These are phyloP conservation scores for Hermanozyma aechmeae DNA, from an alignment of 805 yeast species.

Conservation along the genomic window DNA sequence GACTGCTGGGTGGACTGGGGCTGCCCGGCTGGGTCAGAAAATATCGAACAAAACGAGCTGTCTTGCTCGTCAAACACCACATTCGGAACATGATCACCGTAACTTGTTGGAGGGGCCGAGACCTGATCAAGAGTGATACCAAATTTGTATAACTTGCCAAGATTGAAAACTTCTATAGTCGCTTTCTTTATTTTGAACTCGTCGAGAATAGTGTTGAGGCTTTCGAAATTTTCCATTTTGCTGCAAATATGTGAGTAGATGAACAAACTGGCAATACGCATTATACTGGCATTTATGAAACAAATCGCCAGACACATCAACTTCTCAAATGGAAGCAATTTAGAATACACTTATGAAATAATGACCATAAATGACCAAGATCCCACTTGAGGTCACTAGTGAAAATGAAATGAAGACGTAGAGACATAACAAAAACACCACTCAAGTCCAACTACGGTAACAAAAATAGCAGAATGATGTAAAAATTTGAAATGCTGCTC, in stretches of 20 bases:
- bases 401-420: not conserved
- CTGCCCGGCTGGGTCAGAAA: constrained; percentile 1
- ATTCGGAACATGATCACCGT: not conserved
- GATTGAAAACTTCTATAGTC: constrained; percentile 8
- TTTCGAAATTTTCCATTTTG: constrained; percentile 14
- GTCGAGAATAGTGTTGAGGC: constrained; percentile 10
- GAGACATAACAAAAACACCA: not conserved
- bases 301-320: not conserved
- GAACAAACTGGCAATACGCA: not conserved
- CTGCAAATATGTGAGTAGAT: not conserved
- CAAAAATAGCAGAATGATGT: too few species aligned
- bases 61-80: constrained; percentile 6
- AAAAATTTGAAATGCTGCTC: too few species aligned
- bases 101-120: not conserved
- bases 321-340: constrained; percentile 1
- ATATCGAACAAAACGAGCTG: constrained; percentile 9
- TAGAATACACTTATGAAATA: not conserved
- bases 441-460: too few species aligned
- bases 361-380: not conserved
- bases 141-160: constrained; percentile 3
- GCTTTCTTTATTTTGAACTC: constrained; percentile 10
- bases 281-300: not conserved
- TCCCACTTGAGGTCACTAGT: not conserved
- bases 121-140: not conserved
- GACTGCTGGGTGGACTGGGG: not conserved